phyloP scores from a whole-genome alignment of 441 rosid species.

The Metrosideros polymorpha region DNA sequence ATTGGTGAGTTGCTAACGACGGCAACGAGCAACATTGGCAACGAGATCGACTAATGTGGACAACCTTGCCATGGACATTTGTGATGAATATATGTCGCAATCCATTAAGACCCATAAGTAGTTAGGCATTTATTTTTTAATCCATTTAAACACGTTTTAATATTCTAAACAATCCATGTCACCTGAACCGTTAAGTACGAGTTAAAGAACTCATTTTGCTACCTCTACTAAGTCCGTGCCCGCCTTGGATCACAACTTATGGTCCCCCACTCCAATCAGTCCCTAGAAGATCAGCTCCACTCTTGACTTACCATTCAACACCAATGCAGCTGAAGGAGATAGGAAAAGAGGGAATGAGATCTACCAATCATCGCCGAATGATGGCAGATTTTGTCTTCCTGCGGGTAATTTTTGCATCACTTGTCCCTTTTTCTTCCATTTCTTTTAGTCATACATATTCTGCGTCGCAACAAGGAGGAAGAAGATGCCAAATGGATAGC shows the following conservation, averaged over 20 bases:
- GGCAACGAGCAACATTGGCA: too few relatives aligned
- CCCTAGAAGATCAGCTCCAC: not conserved
- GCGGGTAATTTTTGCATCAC: constrained; percentile 10
- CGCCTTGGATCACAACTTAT: not conserved
- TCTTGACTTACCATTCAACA: not conserved
- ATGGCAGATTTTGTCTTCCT: constrained; percentile 44
- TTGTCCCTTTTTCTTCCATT: constrained; percentile 16
- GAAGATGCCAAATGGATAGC: not conserved
- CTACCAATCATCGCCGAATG: constrained; percentile 60
- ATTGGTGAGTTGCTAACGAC: not conserved
- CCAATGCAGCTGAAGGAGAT: not conserved
- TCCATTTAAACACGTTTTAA: not conserved
- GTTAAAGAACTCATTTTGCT: not conserved
- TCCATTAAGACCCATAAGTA: not conserved
- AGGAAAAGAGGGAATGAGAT: constrained; percentile 9
- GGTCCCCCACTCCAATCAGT: not conserved
- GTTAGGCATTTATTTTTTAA: not conserved
- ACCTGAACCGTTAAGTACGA: not conserved
- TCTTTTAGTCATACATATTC: not conserved
- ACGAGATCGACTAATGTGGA: not conserved
- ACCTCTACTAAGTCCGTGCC: not conserved
- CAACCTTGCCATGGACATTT: not conserved
- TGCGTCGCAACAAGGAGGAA: not conserved
- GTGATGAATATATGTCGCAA: not conserved
- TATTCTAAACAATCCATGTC: not conserved